phyloP scores from a whole-genome alignment of 495 filamentous ascomycete species.

The Trypethelium eluteriae region DNA sequence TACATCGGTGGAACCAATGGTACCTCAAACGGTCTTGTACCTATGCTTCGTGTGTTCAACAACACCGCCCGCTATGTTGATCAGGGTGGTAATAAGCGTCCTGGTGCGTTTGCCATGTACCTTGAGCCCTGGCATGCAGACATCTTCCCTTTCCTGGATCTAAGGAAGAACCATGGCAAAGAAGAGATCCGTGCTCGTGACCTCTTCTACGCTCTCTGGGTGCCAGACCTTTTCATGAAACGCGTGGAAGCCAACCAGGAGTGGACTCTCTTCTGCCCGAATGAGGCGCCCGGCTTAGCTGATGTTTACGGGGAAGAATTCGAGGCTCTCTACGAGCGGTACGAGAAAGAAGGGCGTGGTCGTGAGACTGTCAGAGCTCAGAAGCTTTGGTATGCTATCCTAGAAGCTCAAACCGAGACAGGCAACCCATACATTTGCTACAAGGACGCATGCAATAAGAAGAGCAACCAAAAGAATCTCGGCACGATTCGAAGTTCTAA shows the following conservation, averaged over 20 bases:
- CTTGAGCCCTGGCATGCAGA: slow-evolving; percentile 99
- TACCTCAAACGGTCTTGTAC: slow-evolving; percentile 92
- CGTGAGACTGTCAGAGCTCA: slow-evolving; percentile 90
- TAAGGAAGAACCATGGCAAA: slow-evolving; percentile 98
- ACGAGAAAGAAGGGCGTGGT: slow-evolving; percentile 82
- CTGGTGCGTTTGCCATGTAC: slow-evolving; percentile 97
- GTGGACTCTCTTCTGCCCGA: slow-evolving; percentile 97
- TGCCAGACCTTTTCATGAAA: slow-evolving; percentile 99
- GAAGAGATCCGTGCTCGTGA: slow-evolving; percentile 95
- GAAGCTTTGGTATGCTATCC: slow-evolving; percentile 97
- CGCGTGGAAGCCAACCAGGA: slow-evolving; percentile 90
- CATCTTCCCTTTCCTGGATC: slow-evolving; percentile 92
- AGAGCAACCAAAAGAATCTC: slow-evolving; percentile 99
- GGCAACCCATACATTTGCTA: slow-evolving; percentile 99
- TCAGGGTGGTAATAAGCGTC: slow-evolving; percentile 98
- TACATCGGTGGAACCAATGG: slow-evolving; percentile 98
- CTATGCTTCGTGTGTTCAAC: slow-evolving; percentile 97
- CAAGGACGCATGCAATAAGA: slow-evolving; percentile 95
- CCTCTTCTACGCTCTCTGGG: slow-evolving; percentile 96
- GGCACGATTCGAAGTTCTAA: slow-evolving; percentile 97
- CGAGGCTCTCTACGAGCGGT: slow-evolving; percentile 87
- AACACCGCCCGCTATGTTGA: slow-evolving; percentile 98
- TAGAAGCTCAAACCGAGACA: slow-evolving; percentile 97
- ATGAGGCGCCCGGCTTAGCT: slow-evolving; percentile 86
- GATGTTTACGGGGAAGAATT: slow-evolving; percentile 98